Evolutionary conservation across 116 monocot species (phyloP), one percentile per base, ranked within the genome.

Genomic region (Zostera marina): DNA sequence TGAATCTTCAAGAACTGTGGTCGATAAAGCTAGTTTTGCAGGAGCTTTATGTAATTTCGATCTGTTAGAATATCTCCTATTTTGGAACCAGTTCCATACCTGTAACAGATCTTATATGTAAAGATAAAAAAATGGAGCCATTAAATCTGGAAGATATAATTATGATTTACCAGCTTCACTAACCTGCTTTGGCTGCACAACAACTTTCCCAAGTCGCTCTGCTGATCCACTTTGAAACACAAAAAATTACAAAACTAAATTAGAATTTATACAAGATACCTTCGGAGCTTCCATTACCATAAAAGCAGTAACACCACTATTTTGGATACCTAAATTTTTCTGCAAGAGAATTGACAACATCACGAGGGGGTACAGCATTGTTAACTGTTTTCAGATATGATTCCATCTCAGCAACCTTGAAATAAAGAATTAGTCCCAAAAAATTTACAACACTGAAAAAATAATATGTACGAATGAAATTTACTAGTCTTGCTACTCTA

Each of bases 1-100:
- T 47, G 63, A 40, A 44, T 74, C 66, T 40, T 71, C 64, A 1
- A 42, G 56, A 22, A 56, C 40, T 20, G 56, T 38, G 12, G 68
- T 45, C 5, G 71, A 46, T 7, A 63, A 17, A 46, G 20, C 64
- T 23, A 61, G 5, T 42, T 70, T 73, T 20, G 54, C 66, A 47
- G 66, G 66, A 41, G 60, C 24, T 56, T 65, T 74, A 15, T 53
- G 52, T 32, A 49, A 47, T 25, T 70, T 81, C 23, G 73, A 65
- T 39, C 76, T 69, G 53, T 76, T 72, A 15, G 78, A 71, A 72
- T 82, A 77, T 41, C 78, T 74, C 66, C 77, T 70, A 54, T 82
- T 82, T 62, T 82, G 82, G 47, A 82, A 82, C 83, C 83, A 83
- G 54, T 79, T 79, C 83, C 83, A 83, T 14, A 92, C 92, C 92